phyloP scores from a whole-genome alignment of 768 basidiomycete genomes.

The Mycena galopus region DNA sequence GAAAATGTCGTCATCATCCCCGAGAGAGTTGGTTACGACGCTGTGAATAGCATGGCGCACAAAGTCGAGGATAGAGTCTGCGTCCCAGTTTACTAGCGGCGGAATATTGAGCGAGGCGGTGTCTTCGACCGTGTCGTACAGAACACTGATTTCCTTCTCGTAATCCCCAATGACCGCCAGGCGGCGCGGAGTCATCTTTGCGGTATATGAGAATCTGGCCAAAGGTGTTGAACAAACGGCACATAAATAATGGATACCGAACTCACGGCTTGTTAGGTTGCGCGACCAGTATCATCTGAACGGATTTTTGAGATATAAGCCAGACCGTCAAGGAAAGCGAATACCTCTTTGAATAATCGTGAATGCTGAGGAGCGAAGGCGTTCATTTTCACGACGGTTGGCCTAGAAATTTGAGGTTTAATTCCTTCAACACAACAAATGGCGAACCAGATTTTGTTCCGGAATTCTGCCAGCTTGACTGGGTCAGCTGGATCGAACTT shows the following conservation, averaged over 20 bases:
- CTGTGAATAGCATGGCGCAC: slow-evolving; percentile 47
- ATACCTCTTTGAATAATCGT: slow-evolving; percentile 61
- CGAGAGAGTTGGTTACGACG: slow-evolving; percentile 42
- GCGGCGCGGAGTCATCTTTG: slow-evolving; percentile 42
- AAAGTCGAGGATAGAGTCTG: slow-evolving; percentile 40
- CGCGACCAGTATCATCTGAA: slow-evolving; percentile 20
- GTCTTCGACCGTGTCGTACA: slow-evolving; percentile 36
- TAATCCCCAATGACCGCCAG: slow-evolving; percentile 35
- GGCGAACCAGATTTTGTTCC: slow-evolving; percentile 42
- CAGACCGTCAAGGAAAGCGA: background rate
- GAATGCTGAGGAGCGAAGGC: slow-evolving; percentile 58
- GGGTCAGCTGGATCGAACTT: slow-evolving; percentile 40
- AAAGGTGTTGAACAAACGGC: no score
- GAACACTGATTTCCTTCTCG: slow-evolving; percentile 38
- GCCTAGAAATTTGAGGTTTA: slow-evolving; percentile 41
- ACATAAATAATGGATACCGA: no score
- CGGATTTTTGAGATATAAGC: background rate
- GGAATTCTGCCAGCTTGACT: slow-evolving; percentile 35
- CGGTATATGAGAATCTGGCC: background rate
- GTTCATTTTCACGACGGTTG: slow-evolving; percentile 55
- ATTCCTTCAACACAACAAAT: background rate
- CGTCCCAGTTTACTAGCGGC: slow-evolving; percentile 9
- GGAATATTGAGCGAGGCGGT: slow-evolving; percentile 21
- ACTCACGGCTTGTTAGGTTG: background rate
- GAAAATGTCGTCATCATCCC: slow-evolving; percentile 56